Conservation (phyloP, 495 filamentous ascomycete genomes). For the Neurospora sp. region DNA sequence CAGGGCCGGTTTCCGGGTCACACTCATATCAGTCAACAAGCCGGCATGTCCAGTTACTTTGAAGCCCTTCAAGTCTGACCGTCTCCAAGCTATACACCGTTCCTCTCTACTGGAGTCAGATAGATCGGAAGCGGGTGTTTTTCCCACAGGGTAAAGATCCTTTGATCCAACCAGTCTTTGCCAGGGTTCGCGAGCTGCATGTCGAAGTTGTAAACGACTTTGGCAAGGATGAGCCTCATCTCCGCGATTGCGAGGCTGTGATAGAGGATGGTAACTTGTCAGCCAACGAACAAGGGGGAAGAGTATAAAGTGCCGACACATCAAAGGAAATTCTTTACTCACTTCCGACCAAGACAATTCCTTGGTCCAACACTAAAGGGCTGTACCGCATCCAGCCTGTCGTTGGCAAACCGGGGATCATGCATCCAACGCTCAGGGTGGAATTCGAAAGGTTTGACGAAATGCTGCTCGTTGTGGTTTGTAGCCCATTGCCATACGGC, state of each 20-base stretch:
- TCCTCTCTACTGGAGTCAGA: neutral
- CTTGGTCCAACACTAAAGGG: slow-evolving; percentile 46
- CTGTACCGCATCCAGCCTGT: slow-evolving; percentile 35
- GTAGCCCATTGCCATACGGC: slow-evolving; percentile 39
- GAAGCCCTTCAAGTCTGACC: neutral
- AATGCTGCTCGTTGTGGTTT: slow-evolving; percentile 33
- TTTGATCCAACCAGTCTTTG: slow-evolving; percentile 22
- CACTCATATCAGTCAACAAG: neutral
- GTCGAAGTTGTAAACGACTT: slow-evolving; percentile 39
- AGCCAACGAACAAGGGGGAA: neutral
- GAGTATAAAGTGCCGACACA: neutral
- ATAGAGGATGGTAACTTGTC: neutral
- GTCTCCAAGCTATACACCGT: neutral
- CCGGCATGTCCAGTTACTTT: neutral
- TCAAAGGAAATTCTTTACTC: slow-evolving; percentile 14
- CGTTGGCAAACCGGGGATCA: slow-evolving; percentile 29
- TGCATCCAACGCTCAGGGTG: slow-evolving; percentile 44
- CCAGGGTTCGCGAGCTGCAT: slow-evolving; percentile 25
- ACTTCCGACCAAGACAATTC: slow-evolving; percentile 49
- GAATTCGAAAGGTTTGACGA: slow-evolving; percentile 34
- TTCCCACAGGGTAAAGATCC: neutral
- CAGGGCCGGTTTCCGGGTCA: neutral
- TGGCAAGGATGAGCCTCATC: slow-evolving; percentile 39
- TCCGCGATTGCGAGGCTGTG: slow-evolving; percentile 19
- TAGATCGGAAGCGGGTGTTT: neutral